phyloP scores from a whole-genome alignment of 345 rosid species.

The Eucalyptus guilfoylei region DNA sequence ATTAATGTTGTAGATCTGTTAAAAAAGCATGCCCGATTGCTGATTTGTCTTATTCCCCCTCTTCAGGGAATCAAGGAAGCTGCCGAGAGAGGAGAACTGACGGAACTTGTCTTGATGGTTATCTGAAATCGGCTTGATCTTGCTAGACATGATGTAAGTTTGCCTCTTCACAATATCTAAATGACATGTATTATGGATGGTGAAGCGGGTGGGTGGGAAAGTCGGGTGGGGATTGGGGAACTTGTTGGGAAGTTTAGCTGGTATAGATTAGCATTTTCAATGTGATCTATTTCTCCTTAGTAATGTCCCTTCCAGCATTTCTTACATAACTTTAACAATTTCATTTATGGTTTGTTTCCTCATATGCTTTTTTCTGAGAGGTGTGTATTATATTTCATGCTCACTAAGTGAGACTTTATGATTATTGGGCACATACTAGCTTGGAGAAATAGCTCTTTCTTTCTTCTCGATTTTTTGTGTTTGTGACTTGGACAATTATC shows the following conservation, averaged over 20 bases:
- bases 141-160: slow-evolving; percentile 55
- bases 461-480: neutral
- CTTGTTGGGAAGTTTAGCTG: neutral
- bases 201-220: neutral
- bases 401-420: neutral
- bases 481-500: neutral
- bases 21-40: neutral
- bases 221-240: neutral
- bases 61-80: slow-evolving; percentile 57
- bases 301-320: neutral
- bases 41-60: neutral
- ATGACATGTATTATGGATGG: neutral
- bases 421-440: neutral
- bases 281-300: neutral
- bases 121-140: slow-evolving; percentile 71
- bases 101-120: slow-evolving; percentile 55
- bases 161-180: neutral
- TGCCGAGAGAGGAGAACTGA: slow-evolving; percentile 57
- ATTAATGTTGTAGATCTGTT: neutral
- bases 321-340: neutral
- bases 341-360: neutral
- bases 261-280: neutral
- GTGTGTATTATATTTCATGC: neutral
- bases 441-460: neutral
- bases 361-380: neutral